Evolutionary conservation across 495 filamentous ascomycete genomes (phyloP), one percentile per base, ranked within the genome.

Genomic region (Daldinia bambusicola): DNA sequence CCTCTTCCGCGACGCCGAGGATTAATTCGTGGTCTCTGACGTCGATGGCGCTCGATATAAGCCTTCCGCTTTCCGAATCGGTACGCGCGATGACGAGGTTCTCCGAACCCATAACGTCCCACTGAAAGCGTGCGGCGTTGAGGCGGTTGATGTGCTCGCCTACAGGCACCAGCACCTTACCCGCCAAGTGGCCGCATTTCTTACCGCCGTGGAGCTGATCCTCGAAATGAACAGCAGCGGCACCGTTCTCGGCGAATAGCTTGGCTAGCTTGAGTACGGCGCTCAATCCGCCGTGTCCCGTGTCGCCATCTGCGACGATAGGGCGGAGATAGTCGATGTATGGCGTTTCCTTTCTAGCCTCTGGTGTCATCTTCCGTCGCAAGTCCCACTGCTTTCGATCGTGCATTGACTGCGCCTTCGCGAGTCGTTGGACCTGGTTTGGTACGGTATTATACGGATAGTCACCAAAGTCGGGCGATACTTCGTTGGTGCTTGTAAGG

Each of bases 371-470:
- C 75, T 91, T 91, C 53, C 93, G 86, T 40, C 95, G 83, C 26
- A 87, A 81, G 83, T 96, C 93, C 90, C 91, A 98, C 71, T 97
- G 92, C 81, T 95, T 97, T 38, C 96, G 90, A 79, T 99, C 95
- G 77, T 99, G 95, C 83, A 98, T 87, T 60, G 93, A 92, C 79
- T 99, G 95, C 5, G 95, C 96, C 81, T 98, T 98, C 82, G 95
- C 93, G 63, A 99, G 79, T 64, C 95, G 86, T 81, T 99, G 93
- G 9, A 99, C 95, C 80, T 99, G 95, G 80, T 98, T 99, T 14
- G 95, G 95, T 4, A 99, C 95, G 0, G 95, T 99, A 76, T 98
- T 97, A 80, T 99, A 99, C 2, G 95, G 95, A 79, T 99, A 99
- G 77, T 99, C 95, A 66, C 95, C 95, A 77, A 99, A 96, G 77